Conservation (phyloP, 805 yeast genomes). For the Ogataea degrootiae region DNA sequence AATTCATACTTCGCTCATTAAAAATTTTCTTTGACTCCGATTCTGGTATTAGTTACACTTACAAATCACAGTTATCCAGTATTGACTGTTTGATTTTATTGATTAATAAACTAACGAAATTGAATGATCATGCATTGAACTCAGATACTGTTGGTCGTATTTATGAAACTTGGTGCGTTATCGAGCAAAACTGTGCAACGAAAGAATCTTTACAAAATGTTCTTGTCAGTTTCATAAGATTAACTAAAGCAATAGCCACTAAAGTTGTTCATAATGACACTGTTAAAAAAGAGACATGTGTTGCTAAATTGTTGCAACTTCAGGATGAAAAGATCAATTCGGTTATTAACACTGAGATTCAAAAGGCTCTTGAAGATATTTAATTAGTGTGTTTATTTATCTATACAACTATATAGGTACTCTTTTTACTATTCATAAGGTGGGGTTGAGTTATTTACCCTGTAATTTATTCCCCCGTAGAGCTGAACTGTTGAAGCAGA, state of each 20-base stretch:
- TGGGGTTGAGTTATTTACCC: too few species aligned
- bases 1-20: constrained; percentile 34
- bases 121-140: neutral
- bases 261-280: constrained; percentile 1
- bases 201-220: constrained; percentile 47
- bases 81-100: constrained; percentile 19
- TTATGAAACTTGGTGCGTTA: constrained; percentile 10
- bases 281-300: constrained; percentile 46
- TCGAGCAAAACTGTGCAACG: constrained; percentile 12
- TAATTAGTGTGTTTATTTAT: neutral
- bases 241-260: constrained; percentile 11
- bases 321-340: constrained; percentile 39
- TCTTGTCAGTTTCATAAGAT: constrained; percentile 41
- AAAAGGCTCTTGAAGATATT: constrained; percentile 14
- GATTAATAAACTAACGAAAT: constrained; percentile 8
- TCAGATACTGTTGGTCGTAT: neutral
- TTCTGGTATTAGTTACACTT: constrained; percentile 9
- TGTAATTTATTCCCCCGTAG: too few species aligned
- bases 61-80: constrained; percentile 21
- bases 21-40: constrained; percentile 14
- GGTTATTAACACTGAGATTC: constrained; percentile 38
- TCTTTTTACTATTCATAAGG: too few species aligned
- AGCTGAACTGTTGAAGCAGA: too few species aligned
- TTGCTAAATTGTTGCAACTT: constrained; percentile 26
- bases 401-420: neutral